Evolutionary conservation across 2,329 filamentous ascomycete genomes (phyloP).

Genomic region (Colletotrichum lindemuthianum): DNA sequence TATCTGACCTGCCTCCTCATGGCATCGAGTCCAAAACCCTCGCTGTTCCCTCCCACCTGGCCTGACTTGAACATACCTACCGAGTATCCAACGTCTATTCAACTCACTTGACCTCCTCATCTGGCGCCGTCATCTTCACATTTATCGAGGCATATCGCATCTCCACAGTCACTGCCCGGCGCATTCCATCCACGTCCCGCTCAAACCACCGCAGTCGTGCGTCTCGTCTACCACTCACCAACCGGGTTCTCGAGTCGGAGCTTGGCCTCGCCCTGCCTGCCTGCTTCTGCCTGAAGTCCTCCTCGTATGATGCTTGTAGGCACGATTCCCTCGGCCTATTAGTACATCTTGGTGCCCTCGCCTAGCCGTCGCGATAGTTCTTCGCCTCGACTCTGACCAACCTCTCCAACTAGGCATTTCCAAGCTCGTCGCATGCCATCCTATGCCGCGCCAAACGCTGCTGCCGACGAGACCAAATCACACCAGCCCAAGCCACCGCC

Average conservation of each 20-base stretch:
- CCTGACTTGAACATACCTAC: too few species aligned
- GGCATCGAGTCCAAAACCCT: too few species aligned
- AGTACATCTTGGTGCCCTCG: constrained; percentile 25
- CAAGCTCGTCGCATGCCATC: constrained; percentile 4
- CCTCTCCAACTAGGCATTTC: background rate
- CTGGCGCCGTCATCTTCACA: too few species aligned
- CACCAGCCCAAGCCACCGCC: constrained; percentile 24
- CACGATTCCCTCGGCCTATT: constrained; percentile 13
- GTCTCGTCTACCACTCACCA: constrained; percentile 12
- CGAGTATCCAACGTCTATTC: too few species aligned
- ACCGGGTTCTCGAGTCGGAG: constrained; percentile 22
- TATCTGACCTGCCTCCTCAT: background rate
- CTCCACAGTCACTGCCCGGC: constrained; percentile 6
- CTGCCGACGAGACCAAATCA: background rate
- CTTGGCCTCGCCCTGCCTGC: constrained; percentile 21
- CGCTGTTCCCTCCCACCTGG: too few species aligned
- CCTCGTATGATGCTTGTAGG: constrained; percentile 27
- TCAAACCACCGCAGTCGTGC: constrained; percentile 16
- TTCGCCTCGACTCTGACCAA: background rate
- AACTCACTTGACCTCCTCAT: too few species aligned
- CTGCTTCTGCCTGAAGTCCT: constrained; percentile 29
- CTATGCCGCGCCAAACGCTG: constrained; percentile 7
- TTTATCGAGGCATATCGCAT: background rate
- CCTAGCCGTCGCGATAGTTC: background rate
- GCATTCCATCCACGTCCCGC: constrained; percentile 1